Evolutionary conservation across 768 basidiomycete species (phyloP), one percentile per base, ranked within the genome.

Genomic region (Boletus speciosus): DNA sequence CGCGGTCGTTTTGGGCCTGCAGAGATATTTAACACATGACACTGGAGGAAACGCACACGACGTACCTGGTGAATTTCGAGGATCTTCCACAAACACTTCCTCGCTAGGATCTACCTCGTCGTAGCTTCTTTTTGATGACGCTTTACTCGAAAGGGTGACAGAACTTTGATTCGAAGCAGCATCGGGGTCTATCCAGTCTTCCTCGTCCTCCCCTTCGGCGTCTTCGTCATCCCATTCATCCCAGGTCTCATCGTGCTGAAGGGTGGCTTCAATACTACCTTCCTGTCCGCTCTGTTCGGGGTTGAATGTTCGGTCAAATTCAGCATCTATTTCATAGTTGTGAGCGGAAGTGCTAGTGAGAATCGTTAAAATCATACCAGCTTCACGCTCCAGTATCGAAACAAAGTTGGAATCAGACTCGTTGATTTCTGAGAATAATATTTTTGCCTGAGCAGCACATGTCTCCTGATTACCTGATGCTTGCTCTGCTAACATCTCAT

Each of bases 111-210:
- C 78, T 53, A 81, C 74, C 52, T 79, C 79, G 38, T 83, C 77
- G 27, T 64, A 56, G n/a, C 59, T 51, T 54, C 73, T 61, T 68
- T 86, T 86, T 35, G 82, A 82, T 38, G 79, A 73, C 25, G 44
- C 65, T 49, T 63, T 81, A 62, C 82, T 84, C 12, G 81, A 82
- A 47, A 84, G 69, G 2, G 83, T 82, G 45, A 75, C 70, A 16
- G 79, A 83, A 43, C 78, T 85, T 51, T 80, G 70, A 53, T 77
- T 78, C 15, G 80, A 81, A 8, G 67, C 69, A 14, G 76, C 73
- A 29, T 80, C 80, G 27, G 76, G 72, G 43, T 78, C 75, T 47
- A 73, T 74, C 79, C 78, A 81, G 19, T 66, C 67, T 37, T 67
- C 68, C 23, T 77, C 74, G 12, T 69, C 66, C 31, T 78, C 82